phyloP scores from a whole-genome alignment of 148 eudicot species.

The Rheum nobile region DNA sequence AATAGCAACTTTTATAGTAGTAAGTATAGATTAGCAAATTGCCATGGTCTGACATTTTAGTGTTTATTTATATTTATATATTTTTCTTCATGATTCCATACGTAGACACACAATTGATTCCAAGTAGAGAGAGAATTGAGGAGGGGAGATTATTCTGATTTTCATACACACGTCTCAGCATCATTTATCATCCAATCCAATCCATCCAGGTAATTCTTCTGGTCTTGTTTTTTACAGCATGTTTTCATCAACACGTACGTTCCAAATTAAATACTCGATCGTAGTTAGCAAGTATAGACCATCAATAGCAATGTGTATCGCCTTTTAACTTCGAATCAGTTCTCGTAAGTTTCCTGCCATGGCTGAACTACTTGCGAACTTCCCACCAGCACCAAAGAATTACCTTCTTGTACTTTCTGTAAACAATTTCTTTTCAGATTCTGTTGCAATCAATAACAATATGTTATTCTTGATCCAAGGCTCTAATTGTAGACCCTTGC shows the following conservation, averaged over 20 bases:
- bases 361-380: not conserved
- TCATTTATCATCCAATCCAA: not conserved
- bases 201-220: too few species aligned
- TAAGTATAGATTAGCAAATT: too few species aligned
- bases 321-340: not conserved
- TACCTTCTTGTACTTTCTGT: not conserved
- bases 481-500: too few species aligned
- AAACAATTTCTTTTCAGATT: not conserved
- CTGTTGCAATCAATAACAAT: not conserved
- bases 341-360: not conserved
- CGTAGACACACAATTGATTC: too few species aligned
- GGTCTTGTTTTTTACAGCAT: not conserved
- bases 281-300: too few species aligned
- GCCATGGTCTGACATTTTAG: too few species aligned
- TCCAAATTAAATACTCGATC: too few species aligned
- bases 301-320: too few species aligned
- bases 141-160: not conserved
- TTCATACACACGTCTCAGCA: not conserved
- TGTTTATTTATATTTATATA: too few species aligned
- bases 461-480: too few species aligned
- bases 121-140: not conserved
- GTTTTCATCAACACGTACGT: too few species aligned
- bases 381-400: not conserved
- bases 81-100: not conserved
- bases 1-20: too few species aligned